Evolutionary conservation across 177 flowering plant genomes (phyloP).

Genomic region (Vitis hybrid): DNA sequence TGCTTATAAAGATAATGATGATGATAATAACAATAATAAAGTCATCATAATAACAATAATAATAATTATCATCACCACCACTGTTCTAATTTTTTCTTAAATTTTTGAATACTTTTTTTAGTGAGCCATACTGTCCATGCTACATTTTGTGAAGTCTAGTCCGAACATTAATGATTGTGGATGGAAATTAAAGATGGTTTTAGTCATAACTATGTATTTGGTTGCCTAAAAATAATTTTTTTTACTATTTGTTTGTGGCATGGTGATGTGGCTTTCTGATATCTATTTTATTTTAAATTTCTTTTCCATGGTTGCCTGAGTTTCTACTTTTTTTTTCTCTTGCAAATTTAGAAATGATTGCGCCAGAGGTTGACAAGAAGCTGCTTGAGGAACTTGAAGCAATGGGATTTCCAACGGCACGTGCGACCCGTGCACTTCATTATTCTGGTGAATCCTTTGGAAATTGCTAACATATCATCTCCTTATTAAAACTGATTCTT

Average conservation of each 20-base stretch:
- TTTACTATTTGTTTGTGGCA: neutral
- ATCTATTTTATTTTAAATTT: too few species aligned
- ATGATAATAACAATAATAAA: too few species aligned
- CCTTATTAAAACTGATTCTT: neutral
- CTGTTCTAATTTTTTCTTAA: too few species aligned
- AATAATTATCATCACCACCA: too few species aligned
- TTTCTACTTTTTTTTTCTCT: neutral
- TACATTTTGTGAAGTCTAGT: too few species aligned
- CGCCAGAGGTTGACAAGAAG: slow-evolving; percentile 62
- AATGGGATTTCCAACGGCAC: slow-evolving; percentile 62
- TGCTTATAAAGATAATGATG: too few species aligned
- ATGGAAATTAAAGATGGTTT: too few species aligned
- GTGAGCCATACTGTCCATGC: too few species aligned
- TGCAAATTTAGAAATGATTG: slow-evolving; percentile 52
- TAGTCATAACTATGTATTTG: too few species aligned
- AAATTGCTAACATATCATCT: neutral
- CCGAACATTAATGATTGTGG: too few species aligned
- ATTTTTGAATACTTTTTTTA: too few species aligned
- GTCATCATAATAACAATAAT: too few species aligned
- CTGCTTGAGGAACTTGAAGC: slow-evolving; percentile 57
- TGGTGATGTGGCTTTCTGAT: neutral
- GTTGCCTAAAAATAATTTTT: neutral
- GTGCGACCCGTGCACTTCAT: slow-evolving; percentile 66
- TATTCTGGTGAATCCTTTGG: slow-evolving; percentile 43
- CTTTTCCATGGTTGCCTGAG: neutral